Base-by-base conservation (phyloP, 202 grass and related monocot species). In the Bolboschoenoplectus hybrid region DNA sequence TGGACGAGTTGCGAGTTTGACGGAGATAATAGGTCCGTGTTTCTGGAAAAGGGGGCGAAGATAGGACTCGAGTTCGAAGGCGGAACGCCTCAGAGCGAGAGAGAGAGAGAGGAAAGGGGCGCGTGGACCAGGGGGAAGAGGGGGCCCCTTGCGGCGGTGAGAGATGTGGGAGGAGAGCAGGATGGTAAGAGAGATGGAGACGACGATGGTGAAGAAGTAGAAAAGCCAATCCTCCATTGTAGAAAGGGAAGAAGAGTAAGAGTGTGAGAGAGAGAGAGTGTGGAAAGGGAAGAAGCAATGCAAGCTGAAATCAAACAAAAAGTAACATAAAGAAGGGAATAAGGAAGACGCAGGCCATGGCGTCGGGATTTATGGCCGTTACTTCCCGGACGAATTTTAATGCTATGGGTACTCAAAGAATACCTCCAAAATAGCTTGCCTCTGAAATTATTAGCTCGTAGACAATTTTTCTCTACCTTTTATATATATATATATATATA, bases 151-250 rank as follows among this genome's bases (percentile, higher is more conserved):
- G 45, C 61, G 46, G 34, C 70, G 10, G 2, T 16, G 32, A 0
- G 67, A 58, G 2, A 85, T 14, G 10, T 46, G 13, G 55, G 47
- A 47, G 13, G 71, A 63, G 9, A 87, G 77, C 1, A 93, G 77
- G 34, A 88, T 26, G n/a, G 70, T 84, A 9, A 80, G 74, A 64
- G 88, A 78, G 80, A 90, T 46, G 63, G 88, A 88, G 67, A 94
- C 50, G 1, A 81, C 51, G 7, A 91, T 46, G 51, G 89, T 86
- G 35, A 95, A 77, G 12, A 86, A 71, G 93, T 92, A 87, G 85
- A 92, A 92, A 72, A 92, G 70, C 91, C 93, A 92, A 71, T 92
- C 93, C 72, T 92, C 90, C 93, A 95, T 94, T 81, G 87, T 34
- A 46, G 43, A 44, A 44, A 3, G 2, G 5, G 43, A 44, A 5